Percentiles rank a stretch among this genome's conserved stretches.
These are phyloP conservation scores for Pseudogymnoascus sp. DNA, from an alignment of 2,329 filamentous ascomycete genomes.

Conservation along the genomic window DNA sequence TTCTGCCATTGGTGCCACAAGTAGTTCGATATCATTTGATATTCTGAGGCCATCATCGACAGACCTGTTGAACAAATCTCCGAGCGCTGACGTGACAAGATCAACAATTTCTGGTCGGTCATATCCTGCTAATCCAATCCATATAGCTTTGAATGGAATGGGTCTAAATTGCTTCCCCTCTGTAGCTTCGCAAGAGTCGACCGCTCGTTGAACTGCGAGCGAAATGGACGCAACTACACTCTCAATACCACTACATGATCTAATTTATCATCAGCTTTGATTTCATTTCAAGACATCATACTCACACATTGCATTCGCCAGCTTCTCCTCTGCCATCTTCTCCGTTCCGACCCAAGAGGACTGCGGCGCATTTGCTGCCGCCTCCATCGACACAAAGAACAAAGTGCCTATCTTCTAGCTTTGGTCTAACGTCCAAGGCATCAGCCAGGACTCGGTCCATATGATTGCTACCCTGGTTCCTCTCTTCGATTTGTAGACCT, in stretches of 20 bases:
- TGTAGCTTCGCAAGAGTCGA: conserved; percentile 14
- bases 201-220: conserved; percentile 23
- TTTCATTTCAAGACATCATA: neutral
- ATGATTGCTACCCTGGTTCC: conserved; percentile 28
- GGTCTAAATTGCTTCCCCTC: conserved; percentile 10
- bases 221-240: conserved; percentile 23
- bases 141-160: conserved; percentile 25
- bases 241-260: conserved; percentile 24
- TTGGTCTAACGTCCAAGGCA: neutral
- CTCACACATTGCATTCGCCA: conserved; percentile 34
- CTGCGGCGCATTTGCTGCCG: conserved; percentile 36
- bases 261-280: conserved; percentile 14
- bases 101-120: conserved; percentile 28
- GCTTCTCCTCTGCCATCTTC: conserved; percentile 25
- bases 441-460: conserved; percentile 27
- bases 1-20: conserved; percentile 24
- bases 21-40: conserved; percentile 34
- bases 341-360: conserved; percentile 24
- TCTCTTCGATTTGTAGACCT: conserved; percentile 31
- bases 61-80: conserved; percentile 23
- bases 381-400: conserved; percentile 36
- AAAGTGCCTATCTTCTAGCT: conserved; percentile 4
- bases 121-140: conserved; percentile 35
- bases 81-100: conserved; percentile 23
- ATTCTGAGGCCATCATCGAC: conserved; percentile 22